Percentiles rank a stretch among this genome's conserved stretches.
phyloP scores from a whole-genome alignment of 2,329 filamentous ascomycete species.

The Neurospora sp. region DNA sequence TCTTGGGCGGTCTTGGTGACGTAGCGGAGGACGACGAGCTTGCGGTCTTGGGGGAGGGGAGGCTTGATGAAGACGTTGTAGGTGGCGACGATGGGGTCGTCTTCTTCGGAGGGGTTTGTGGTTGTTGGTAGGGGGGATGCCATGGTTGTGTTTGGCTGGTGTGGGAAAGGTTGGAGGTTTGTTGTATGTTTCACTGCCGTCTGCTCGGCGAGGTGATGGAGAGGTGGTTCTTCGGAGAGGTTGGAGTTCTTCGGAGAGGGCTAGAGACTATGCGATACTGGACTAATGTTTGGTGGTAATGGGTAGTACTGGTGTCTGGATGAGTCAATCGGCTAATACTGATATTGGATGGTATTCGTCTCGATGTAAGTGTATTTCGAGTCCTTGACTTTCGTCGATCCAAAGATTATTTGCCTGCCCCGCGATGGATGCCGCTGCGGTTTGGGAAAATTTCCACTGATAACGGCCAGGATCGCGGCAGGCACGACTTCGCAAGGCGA shows the following conservation, averaged over 20 bases:
- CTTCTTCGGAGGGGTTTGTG: conserved; percentile 25
- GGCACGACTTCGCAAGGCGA: background rate
- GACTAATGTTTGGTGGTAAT: background rate
- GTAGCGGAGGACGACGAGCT: conserved; percentile 80
- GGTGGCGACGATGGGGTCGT: conserved; percentile 60
- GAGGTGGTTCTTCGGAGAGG: background rate
- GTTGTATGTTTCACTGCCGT: background rate
- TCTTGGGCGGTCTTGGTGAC: conserved; percentile 62
- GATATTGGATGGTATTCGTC: background rate
- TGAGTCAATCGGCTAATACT: background rate
- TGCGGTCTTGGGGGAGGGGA: conserved; percentile 47
- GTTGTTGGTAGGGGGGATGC: background rate
- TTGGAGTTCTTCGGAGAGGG: background rate
- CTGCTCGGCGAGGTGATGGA: background rate
- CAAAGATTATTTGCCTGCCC: background rate
- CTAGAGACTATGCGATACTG: background rate
- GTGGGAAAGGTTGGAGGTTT: background rate
- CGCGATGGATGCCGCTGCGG: background rate
- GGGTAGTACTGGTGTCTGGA: background rate
- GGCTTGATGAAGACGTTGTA: conserved; percentile 87
- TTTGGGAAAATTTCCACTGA: background rate
- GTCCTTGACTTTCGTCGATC: too few relatives aligned
- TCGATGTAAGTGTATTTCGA: background rate
- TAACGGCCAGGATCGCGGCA: background rate
- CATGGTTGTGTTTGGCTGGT: background rate